Evolutionary conservation across 768 basidiomycete species (phyloP).

Genomic region (Butyriboletus loyo): DNA sequence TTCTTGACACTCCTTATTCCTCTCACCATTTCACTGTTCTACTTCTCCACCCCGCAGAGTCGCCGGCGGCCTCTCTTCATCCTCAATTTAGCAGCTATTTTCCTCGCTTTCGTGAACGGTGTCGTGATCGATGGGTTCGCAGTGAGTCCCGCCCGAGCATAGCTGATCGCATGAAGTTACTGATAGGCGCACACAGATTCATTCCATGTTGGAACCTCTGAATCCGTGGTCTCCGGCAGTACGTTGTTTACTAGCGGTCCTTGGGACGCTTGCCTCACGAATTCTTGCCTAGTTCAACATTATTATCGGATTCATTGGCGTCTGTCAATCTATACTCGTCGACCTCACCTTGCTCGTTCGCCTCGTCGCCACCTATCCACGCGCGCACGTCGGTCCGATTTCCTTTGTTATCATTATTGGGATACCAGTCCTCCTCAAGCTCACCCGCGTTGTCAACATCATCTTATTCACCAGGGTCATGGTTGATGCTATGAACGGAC

Average conservation of each 20-base stretch:
- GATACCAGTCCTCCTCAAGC: conserved; percentile 21
- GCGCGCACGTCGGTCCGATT: neutral
- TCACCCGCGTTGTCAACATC: conserved; percentile 23
- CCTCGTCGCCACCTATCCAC: conserved; percentile 23
- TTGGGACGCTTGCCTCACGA: neutral
- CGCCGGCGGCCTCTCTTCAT: conserved; percentile 18
- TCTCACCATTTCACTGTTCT: conserved; percentile 17
- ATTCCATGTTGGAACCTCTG: conserved; percentile 21
- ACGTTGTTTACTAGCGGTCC: neutral
- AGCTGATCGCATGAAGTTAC: neutral
- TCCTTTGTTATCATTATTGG: conserved; percentile 12
- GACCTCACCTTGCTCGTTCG: conserved; percentile 26
- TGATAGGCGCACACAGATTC: conserved; percentile 14
- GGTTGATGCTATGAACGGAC: conserved; percentile 7
- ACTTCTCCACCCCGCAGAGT: conserved; percentile 19
- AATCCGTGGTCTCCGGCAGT: conserved; percentile 4
- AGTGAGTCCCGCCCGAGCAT: conserved; percentile 1
- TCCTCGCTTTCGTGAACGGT: conserved; percentile 13
- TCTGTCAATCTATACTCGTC: conserved; percentile 19
- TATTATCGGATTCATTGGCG: conserved; percentile 17
- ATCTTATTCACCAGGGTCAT: conserved; percentile 18
- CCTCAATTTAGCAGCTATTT: conserved; percentile 12
- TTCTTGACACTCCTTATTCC: conserved; percentile 20
- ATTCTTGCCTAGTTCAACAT: conserved; percentile 4
- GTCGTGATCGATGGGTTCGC: conserved; percentile 6